Evolutionary conservation across 768 basidiomycete species (phyloP).

Genomic region (Calocera cornea): DNA sequence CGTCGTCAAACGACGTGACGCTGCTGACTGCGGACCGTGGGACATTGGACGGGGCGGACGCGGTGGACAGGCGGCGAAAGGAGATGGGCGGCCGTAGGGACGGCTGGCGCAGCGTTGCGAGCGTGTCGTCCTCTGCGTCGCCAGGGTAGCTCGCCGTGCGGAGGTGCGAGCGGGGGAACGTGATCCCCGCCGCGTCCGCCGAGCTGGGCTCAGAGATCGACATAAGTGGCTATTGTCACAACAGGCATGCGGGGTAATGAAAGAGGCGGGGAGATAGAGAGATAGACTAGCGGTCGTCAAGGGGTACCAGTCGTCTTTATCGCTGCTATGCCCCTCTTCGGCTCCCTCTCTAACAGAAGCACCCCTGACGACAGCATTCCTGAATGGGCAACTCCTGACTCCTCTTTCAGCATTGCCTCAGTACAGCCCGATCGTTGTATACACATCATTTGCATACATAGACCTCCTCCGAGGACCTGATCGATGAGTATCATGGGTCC

Average conservation of each 20-base stretch:
- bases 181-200: neutral
- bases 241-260: neutral
- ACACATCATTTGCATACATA: too few species aligned
- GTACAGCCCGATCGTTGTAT: too few species aligned
- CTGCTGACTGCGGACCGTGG: neutral
- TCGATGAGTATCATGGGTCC: too few species aligned
- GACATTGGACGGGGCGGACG: neutral
- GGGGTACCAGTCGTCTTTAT: neutral
- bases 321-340: neutral
- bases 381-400: too few species aligned
- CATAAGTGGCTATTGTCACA: neutral
- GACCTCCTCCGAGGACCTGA: too few species aligned
- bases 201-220: neutral
- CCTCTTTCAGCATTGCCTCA: too few species aligned
- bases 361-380: neutral
- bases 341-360: neutral
- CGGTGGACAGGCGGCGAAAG: neutral
- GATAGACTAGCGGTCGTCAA: neutral
- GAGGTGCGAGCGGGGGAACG: neutral
- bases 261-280: neutral
- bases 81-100: neutral
- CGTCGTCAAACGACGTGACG: neutral
- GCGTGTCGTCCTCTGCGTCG: neutral
- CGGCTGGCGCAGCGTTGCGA: neutral
- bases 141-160: constrained; percentile 3